Conservation (phyloP, 768 basidiomycete genomes). For the Lyophyllum semitale region DNA sequence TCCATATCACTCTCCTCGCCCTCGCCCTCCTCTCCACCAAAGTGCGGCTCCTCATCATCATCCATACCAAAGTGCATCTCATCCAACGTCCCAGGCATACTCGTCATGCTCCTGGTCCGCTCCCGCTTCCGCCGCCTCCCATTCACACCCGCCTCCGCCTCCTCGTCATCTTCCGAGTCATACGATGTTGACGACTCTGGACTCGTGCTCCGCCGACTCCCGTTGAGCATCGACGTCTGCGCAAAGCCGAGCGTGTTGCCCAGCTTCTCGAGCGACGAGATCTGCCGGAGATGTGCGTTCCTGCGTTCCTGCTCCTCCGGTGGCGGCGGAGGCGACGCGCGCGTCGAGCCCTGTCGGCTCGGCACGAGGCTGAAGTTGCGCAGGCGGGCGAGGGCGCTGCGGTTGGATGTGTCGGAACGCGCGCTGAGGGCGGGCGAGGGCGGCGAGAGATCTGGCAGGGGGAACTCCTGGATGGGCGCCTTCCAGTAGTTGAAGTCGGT, state of each 20-base stretch:
- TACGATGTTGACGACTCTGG: conserved; percentile 58
- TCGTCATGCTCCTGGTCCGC: conserved; percentile 69
- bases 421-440: conserved; percentile 95
- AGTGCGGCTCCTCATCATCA: conserved; percentile 34
- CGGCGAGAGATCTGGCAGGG: conserved; percentile 78
- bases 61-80: conserved; percentile 59
- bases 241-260: conserved; percentile 58
- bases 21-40: conserved; percentile 32
- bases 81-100: conserved; percentile 85
- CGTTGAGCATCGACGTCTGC: conserved; percentile 39
- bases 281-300: conserved; percentile 58
- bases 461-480: conserved; percentile 71
- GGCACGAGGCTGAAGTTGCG: conserved; percentile 80
- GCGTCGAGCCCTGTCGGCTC: conserved; percentile 32
- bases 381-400: conserved; percentile 71
- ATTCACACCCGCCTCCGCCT: conserved; percentile 40
- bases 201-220: conserved; percentile 48
- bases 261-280: conserved; percentile 77
- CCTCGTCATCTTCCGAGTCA: conserved; percentile 56
- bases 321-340: conserved; percentile 31
- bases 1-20: conserved; percentile 35
- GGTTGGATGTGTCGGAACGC: conserved; percentile 82
- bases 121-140: conserved; percentile 39
- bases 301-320: conserved; percentile 23
- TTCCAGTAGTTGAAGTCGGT: conserved; percentile 99